Percentiles rank a stretch among this genome's conserved stretches.
Conservation (phyloP, 2,329 filamentous ascomycete genomes). For the Pleoardoris graminearum region DNA sequence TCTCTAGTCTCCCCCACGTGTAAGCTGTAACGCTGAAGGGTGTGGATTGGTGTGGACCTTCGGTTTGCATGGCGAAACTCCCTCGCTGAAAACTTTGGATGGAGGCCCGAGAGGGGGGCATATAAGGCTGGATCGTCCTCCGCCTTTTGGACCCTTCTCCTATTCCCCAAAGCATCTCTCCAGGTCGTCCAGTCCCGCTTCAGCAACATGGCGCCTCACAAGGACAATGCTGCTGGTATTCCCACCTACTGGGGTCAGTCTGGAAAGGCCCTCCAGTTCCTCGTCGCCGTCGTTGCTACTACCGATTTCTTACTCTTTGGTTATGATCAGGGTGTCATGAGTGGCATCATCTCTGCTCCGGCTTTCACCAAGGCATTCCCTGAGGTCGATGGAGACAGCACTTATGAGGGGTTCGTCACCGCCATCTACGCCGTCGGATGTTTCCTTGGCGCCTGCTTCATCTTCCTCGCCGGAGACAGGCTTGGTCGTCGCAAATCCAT, state of each 20-base stretch:
- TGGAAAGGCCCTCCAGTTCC: not conserved
- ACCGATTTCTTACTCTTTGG: conserved; percentile 53
- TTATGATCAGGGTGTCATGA: conserved; percentile 51
- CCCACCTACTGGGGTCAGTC: conserved; percentile 4
- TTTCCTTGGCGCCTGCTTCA: conserved; percentile 47
- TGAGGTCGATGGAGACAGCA: conserved; percentile 41
- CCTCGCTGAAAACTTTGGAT: not conserved
- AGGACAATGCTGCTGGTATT: conserved; percentile 1
- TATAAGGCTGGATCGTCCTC: conserved; percentile 3
- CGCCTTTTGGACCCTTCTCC: not conserved
- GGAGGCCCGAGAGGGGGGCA: not conserved
- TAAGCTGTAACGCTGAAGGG: not conserved
- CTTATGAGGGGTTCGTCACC: conserved; percentile 51
- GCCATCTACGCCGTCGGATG: conserved; percentile 58
- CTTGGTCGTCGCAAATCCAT: conserved; percentile 50
- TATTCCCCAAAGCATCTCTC: not conserved
- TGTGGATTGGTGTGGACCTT: conserved; percentile 1
- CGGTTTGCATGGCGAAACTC: conserved; percentile 2
- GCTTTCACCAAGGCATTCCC: conserved; percentile 44
- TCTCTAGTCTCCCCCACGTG: conserved; percentile 1
- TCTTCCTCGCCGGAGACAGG: conserved; percentile 44
- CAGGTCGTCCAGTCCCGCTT: not conserved
- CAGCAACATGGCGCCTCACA: not conserved
- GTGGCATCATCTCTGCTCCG: conserved; percentile 46
- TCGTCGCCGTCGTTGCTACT: not conserved